These are phyloP conservation scores for Neonectria neomacrospora DNA, from an alignment of 2,329 filamentous ascomycete species.

Conservation along the genomic window DNA sequence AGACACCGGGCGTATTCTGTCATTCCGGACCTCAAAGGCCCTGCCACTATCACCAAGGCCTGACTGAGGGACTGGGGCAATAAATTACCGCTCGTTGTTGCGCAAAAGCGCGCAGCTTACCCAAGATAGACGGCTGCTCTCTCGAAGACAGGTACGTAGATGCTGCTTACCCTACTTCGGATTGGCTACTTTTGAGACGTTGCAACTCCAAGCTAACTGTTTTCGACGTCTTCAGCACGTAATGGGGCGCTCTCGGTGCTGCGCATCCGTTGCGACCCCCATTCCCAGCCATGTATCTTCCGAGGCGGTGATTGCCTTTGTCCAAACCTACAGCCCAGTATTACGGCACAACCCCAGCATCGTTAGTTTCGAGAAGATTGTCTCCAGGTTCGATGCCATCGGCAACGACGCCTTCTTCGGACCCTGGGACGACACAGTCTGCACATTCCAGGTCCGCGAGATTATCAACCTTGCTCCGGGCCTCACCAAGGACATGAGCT, in stretches of 20 bases:
- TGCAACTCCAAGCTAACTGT: background rate
- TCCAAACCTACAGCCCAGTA: constrained; percentile 53
- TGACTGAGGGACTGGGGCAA: background rate
- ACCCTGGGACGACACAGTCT: constrained; percentile 48
- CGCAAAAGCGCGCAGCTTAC: background rate
- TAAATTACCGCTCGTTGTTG: background rate
- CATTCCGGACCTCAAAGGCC: background rate
- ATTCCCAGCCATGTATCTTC: constrained; percentile 52
- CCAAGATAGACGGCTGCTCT: background rate
- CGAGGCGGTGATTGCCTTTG: constrained; percentile 48
- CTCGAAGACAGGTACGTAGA: background rate
- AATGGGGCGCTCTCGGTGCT: constrained; percentile 12
- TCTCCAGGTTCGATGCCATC: constrained; percentile 45
- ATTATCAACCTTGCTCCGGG: constrained; percentile 50
- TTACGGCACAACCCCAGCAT: constrained; percentile 53
- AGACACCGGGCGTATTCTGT: background rate
- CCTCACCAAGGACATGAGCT: constrained; percentile 49
- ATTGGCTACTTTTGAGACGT: background rate
- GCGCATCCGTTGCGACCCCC: constrained; percentile 47
- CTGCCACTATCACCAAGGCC: background rate
- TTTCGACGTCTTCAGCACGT: background rate
- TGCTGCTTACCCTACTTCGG: background rate
- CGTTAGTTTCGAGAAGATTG: constrained; percentile 47
- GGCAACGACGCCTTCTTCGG: constrained; percentile 54
- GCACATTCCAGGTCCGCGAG: constrained; percentile 41